Conservation (phyloP, 768 basidiomycete species). For the Agrocybe pediades region DNA sequence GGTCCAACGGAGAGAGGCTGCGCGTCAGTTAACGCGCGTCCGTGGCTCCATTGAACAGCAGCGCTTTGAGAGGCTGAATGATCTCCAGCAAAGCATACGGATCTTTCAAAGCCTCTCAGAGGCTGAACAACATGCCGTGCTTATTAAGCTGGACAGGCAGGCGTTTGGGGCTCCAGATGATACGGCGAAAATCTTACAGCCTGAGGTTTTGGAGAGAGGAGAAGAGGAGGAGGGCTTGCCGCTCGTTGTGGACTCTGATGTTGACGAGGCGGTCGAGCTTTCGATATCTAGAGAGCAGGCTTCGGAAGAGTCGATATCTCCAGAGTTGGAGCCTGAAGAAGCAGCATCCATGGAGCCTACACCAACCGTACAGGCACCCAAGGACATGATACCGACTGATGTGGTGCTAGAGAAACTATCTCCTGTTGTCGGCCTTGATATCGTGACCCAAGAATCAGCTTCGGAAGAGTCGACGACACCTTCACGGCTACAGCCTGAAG, state of each 20-base stretch:
- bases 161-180: neutral
- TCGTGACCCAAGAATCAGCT: no score
- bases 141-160: conserved; percentile 5
- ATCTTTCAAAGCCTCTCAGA: conserved; percentile 35
- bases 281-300: neutral
- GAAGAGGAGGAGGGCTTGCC: neutral
- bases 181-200: neutral
- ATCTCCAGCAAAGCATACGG: conserved; percentile 39
- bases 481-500: no score
- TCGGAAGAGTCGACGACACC: no score
- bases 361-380: no score
- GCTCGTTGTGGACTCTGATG: no score
- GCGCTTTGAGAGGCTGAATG: conserved; percentile 55
- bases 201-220: neutral
- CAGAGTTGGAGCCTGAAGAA: neutral
- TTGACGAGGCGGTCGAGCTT: no score
- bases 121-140: conserved; percentile 8
- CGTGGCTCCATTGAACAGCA: conserved; percentile 61
- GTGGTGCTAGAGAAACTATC: no score
- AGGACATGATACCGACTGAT: no score
- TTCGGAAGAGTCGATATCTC: neutral
- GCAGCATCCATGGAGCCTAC: neutral
- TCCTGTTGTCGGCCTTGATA: no score
- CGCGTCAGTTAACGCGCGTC: conserved; percentile 45
- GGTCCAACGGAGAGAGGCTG: conserved; percentile 57